phyloP scores from a whole-genome alignment of 2,329 filamentous ascomycete species.

The Emmonsia crescens region DNA sequence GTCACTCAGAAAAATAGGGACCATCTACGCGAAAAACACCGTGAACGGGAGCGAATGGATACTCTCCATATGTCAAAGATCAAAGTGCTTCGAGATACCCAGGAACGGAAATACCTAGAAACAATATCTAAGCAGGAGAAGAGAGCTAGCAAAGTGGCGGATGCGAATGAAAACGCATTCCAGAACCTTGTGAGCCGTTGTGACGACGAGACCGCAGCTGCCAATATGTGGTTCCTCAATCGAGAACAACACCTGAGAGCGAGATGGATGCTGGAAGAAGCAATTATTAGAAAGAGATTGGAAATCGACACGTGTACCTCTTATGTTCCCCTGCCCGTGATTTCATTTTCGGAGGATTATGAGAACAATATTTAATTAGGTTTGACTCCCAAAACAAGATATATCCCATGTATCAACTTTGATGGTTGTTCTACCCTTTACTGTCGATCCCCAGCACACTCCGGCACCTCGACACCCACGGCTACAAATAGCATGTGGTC shows the following conservation, averaged over 20 bases:
- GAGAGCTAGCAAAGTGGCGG: constrained; percentile 27
- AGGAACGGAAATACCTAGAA: constrained; percentile 32
- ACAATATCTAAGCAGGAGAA: constrained; percentile 29
- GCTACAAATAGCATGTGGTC: neutral
- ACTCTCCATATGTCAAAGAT: constrained; percentile 34
- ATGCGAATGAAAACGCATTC: constrained; percentile 23
- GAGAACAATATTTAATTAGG: neutral
- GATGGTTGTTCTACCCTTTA: neutral
- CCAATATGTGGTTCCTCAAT: constrained; percentile 22
- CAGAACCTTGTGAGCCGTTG: constrained; percentile 26
- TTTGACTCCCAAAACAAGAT: neutral
- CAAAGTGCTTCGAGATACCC: constrained; percentile 37
- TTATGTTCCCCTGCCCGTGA: constrained; percentile 30
- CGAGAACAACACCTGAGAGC: constrained; percentile 26
- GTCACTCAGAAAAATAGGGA: constrained; percentile 33
- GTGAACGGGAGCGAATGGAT: constrained; percentile 34
- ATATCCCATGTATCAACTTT: neutral
- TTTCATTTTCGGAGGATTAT: constrained; percentile 20
- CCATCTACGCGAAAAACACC: constrained; percentile 36
- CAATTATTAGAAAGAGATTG: constrained; percentile 29
- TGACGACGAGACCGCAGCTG: constrained; percentile 22
- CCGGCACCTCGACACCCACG: neutral
- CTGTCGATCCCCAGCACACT: neutral
- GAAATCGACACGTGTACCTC: constrained; percentile 26
- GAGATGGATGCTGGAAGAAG: constrained; percentile 34